Conservation (phyloP, 2,329 filamentous ascomycete species). For the Arthrobotrys megalospora region DNA sequence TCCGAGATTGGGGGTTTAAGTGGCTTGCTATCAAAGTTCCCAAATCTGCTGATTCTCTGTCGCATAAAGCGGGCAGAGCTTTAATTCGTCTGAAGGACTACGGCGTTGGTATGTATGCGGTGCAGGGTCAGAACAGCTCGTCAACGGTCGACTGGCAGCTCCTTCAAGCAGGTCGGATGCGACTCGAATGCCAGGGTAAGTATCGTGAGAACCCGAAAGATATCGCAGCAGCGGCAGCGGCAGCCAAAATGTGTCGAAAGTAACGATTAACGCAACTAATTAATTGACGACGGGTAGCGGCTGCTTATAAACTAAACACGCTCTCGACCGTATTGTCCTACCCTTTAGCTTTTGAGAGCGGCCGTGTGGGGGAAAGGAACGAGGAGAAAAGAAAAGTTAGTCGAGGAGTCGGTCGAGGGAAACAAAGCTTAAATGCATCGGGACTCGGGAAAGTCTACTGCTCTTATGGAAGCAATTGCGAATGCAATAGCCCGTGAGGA, state of each 20-base stretch:
- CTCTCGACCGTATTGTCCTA: conserved; percentile 11
- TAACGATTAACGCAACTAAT: conserved; percentile 15
- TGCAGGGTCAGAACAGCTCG: conserved; percentile 23
- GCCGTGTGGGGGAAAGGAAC: conserved; percentile 34
- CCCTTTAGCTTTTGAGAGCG: conserved; percentile 19
- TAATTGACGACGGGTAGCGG: conserved; percentile 18
- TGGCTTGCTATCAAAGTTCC: conserved; percentile 57
- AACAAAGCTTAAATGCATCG: conserved; percentile 59
- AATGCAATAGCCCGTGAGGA: conserved; percentile 31
- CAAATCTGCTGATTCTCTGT: conserved; percentile 38
- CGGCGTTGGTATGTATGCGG: conserved; percentile 18
- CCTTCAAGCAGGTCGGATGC: conserved; percentile 42
- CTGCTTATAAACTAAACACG: conserved; percentile 41
- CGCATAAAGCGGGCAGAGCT: conserved; percentile 60
- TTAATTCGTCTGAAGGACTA: conserved; percentile 59
- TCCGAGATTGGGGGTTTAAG: conserved; percentile 61
- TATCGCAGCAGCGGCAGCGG: conserved; percentile 15
- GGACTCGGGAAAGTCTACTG: conserved; percentile 52
- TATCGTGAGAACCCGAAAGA: conserved; percentile 18
- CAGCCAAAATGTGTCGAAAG: conserved; percentile 5
- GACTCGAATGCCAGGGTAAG: conserved; percentile 16
- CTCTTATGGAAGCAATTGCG: conserved; percentile 39
- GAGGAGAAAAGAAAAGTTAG: conserved; percentile 40
- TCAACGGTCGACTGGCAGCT: conserved; percentile 22
- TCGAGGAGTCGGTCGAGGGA: conserved; percentile 42